Conservation (phyloP, 257 asterid genomes). For the Ilex asprella region DNA sequence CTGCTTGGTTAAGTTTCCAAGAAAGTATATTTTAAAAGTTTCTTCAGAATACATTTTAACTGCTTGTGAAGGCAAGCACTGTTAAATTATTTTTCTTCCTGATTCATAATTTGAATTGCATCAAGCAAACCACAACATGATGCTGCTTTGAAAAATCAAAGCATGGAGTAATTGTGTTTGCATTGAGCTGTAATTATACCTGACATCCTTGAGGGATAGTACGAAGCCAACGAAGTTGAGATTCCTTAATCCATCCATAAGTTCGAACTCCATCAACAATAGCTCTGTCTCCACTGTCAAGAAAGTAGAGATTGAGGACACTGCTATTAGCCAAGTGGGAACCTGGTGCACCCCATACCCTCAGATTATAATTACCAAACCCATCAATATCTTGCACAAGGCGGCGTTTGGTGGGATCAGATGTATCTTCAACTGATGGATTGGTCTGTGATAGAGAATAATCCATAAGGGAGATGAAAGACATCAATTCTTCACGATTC, state of each 20-base stretch:
- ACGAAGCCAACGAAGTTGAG: constrained; percentile 86
- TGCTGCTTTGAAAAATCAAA: background rate
- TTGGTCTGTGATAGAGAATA: constrained; percentile 70
- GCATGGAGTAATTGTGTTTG: background rate
- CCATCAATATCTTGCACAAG: constrained; percentile 47
- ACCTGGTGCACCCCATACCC: constrained; percentile 71
- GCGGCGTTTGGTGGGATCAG: constrained; percentile 20
- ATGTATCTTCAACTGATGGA: constrained; percentile 44
- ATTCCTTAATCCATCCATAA: constrained; percentile 89
- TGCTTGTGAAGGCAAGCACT: background rate
- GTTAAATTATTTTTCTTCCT: background rate
- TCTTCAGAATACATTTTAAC: background rate
- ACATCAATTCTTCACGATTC: constrained; percentile 87
- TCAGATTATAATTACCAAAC: constrained; percentile 77
- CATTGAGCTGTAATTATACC: constrained; percentile 33
- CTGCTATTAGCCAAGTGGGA: constrained; percentile 60
- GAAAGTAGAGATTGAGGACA: constrained; percentile 71
- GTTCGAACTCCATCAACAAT: constrained; percentile 59
- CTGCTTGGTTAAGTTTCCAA: background rate
- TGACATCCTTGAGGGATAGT: constrained; percentile 34
- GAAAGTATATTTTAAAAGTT: too few relatives aligned
- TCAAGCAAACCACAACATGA: too few relatives aligned
- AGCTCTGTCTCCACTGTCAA: constrained; percentile 93
- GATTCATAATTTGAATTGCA: too few relatives aligned
- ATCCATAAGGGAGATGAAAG: constrained; percentile 90